Evolutionary conservation across 2,329 filamentous ascomycete genomes (phyloP).

Genomic region (Colletotrichum incanum): DNA sequence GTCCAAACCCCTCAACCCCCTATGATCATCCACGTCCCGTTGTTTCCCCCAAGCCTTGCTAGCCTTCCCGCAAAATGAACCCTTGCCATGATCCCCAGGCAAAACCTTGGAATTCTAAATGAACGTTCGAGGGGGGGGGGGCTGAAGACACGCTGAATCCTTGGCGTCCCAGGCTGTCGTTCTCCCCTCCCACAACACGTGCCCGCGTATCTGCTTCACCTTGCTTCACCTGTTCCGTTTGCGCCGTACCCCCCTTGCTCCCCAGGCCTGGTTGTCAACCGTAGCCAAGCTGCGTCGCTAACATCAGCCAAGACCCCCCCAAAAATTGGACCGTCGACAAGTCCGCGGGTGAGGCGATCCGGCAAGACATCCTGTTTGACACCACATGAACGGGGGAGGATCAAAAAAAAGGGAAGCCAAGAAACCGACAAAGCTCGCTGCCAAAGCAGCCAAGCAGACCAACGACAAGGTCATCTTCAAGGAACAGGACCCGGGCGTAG

Average conservation of each 20-base stretch:
- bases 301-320: not conserved
- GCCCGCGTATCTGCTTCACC: not conserved
- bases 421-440: not conserved
- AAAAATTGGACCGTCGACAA: too few species aligned
- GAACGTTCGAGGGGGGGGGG: too few species aligned
- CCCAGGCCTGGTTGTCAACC: not conserved
- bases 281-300: not conserved
- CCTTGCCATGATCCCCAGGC: not conserved
- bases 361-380: too few species aligned
- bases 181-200: slow-evolving; percentile 19
- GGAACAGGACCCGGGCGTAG: not conserved
- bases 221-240: not conserved
- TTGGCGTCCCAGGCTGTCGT: not conserved
- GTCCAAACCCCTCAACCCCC: not conserved
- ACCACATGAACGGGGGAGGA: too few species aligned
- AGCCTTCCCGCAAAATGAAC: not conserved
- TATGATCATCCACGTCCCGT: not conserved
- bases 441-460: too few species aligned
- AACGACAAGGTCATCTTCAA: not conserved
- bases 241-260: not conserved
- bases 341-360: too few species aligned
- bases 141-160: not conserved
- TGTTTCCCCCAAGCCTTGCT: not conserved
- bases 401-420: not conserved
- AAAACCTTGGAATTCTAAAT: too few species aligned